Evolutionary conservation across 495 filamentous ascomycete species (phyloP), one percentile per base, ranked within the genome.

Genomic region (Pyrenula aspistea): DNA sequence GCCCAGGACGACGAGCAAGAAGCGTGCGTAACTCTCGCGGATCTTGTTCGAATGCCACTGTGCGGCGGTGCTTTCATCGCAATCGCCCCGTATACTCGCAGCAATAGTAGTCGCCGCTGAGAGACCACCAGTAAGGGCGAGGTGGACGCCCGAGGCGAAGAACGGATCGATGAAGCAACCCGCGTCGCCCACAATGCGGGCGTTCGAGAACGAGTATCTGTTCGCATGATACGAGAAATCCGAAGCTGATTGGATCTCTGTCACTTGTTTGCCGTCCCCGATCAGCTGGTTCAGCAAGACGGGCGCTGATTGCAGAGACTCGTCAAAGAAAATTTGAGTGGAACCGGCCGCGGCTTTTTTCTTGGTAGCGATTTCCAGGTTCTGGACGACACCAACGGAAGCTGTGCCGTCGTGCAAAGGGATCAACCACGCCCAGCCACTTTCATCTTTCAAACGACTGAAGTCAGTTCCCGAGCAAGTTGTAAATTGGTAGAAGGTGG

Each of bases 131-230:
- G 65, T 42, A 1, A 80, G 48, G 1, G 76, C 78, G 10, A 81
- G 58, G 56, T 81, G 78, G 0, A 77, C 71, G 22, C 74, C 77
- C 2, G 73, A 75, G 1, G 68, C 69, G 60, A 77, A 76, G 57
- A 61, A 69, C 1, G 71, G 70, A 51, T 73, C 73, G 53, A 76
- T 73, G 58, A 76, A 74, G 57, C 63, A 72, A 2, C 71, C 71
- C 0, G 73, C 71, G 56, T 76, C 73, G 10, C 73, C 71, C 12
- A 61, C 67, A 25, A 74, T 60, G 12, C 71, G 70, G 2, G 66
- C 24, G 48, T 65, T 21, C 0, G 71, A 67, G 48, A 42, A 59
- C 15, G 71, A 67, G 59, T 74, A 76, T 2, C 49, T 54, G 1
- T 65, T 63, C 19, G 73, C 70, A 48, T 66, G 73, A 61, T 76